phyloP scores from a whole-genome alignment of 371 early-diverging fungal genomes.

The Mucor saturninus region DNA sequence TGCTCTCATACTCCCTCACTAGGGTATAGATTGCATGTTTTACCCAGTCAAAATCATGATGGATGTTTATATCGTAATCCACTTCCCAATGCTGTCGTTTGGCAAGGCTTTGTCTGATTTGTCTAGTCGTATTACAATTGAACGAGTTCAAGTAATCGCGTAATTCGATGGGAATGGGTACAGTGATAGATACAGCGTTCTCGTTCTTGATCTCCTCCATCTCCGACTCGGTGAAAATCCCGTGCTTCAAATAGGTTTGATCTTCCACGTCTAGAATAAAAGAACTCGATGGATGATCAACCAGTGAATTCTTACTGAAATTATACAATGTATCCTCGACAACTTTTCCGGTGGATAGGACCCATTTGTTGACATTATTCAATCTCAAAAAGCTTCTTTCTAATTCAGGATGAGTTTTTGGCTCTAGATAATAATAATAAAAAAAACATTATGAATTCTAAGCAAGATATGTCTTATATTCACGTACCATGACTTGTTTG shows the following conservation, averaged over 20 bases:
- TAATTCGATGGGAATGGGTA: constrained; percentile 5
- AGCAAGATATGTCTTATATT: too few species aligned
- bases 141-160: constrained; percentile 14
- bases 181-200: background rate
- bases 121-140: constrained; percentile 3
- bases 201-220: constrained; percentile 11
- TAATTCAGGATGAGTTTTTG: constrained; percentile 24
- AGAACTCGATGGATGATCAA: constrained; percentile 18
- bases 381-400: constrained; percentile 14
- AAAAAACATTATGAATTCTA: too few species aligned
- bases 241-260: constrained; percentile 16
- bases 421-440: too few species aligned
- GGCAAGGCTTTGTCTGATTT: constrained; percentile 10
- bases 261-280: constrained; percentile 21
- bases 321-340: constrained; percentile 16
- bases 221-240: constrained; percentile 9
- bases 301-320: constrained; percentile 15
- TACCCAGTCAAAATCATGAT: constrained; percentile 24
- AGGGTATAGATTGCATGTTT: constrained; percentile 16
- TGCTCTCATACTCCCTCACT: constrained; percentile 13
- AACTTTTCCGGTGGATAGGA: constrained; percentile 14
- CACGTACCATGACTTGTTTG: too few species aligned
- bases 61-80: constrained; percentile 9
- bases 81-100: constrained; percentile 17
- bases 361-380: constrained; percentile 16